Percentiles rank a stretch among this genome's conserved stretches.
Conservation (phyloP, 23 red algal species). For the Gracilaria vermiculophylla region DNA sequence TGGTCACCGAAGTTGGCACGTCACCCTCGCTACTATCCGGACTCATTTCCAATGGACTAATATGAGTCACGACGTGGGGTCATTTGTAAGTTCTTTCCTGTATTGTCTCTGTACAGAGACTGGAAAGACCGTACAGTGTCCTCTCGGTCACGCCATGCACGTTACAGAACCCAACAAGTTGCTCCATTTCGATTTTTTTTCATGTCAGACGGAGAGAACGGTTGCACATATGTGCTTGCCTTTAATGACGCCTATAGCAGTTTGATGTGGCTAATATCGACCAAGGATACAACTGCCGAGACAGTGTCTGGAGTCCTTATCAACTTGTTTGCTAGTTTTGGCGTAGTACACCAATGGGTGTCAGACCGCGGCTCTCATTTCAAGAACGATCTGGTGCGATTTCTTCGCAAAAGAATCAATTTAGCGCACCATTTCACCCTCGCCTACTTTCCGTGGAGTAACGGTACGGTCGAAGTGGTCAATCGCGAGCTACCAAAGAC, state of each 20-base stretch:
- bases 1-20: background rate
- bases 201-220: background rate
- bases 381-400: background rate
- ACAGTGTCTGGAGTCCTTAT: background rate
- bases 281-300: background rate
- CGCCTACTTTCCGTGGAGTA: slow-evolving; percentile 38
- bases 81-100: background rate
- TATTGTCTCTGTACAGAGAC: background rate
- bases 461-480: slow-evolving; percentile 30
- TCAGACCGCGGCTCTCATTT: slow-evolving; percentile 22
- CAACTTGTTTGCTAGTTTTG: background rate
- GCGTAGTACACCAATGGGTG: background rate
- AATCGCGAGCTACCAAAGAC: background rate
- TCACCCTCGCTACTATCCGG: background rate
- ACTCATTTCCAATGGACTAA: background rate
- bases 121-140: background rate
- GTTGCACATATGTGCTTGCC: background rate
- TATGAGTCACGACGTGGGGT: background rate
- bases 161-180: background rate
- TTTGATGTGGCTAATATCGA: background rate
- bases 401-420: background rate
- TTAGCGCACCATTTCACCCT: slow-evolving; percentile 30
- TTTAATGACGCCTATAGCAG: background rate
- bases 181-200: background rate
- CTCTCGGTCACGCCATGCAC: background rate